Conservation (phyloP, 306 rosid genomes). For the Notholithocarpus densiflorus region DNA sequence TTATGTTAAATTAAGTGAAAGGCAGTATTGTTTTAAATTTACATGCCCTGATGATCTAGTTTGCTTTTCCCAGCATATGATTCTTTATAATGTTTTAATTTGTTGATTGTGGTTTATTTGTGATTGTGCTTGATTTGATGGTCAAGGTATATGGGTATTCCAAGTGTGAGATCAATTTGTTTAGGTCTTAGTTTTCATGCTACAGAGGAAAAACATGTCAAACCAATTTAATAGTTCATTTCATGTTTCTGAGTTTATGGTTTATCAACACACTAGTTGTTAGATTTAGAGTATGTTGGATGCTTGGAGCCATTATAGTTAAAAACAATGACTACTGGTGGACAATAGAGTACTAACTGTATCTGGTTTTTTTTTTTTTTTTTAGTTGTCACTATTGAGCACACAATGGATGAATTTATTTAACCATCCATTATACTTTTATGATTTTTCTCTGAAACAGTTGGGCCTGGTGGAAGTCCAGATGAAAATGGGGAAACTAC, state of each 20-base stretch:
- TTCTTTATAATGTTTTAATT: background rate
- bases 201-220: too few relatives aligned
- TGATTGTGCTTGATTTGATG: slow-evolving; percentile 3
- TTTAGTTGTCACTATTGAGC: background rate
- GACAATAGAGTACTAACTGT: background rate
- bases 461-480: slow-evolving; percentile 99
- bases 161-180: background rate
- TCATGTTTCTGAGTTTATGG: background rate
- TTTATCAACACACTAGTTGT: background rate
- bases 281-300: background rate
- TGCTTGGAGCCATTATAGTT: background rate
- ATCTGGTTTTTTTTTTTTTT: background rate
- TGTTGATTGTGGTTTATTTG: background rate
- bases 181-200: too few relatives aligned
- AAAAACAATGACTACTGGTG: background rate
- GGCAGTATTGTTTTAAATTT: background rate
- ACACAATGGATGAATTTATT: background rate
- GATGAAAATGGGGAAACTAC: slow-evolving; percentile 97
- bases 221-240: too few relatives aligned
- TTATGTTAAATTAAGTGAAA: background rate
- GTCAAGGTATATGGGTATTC: background rate
- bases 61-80: background rate
- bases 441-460: slow-evolving; percentile 33
- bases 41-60: background rate
- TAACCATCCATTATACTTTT: background rate